Evolutionary conservation across 306 rosid species (phyloP).

Genomic region (Lathyrus oleraceus): DNA sequence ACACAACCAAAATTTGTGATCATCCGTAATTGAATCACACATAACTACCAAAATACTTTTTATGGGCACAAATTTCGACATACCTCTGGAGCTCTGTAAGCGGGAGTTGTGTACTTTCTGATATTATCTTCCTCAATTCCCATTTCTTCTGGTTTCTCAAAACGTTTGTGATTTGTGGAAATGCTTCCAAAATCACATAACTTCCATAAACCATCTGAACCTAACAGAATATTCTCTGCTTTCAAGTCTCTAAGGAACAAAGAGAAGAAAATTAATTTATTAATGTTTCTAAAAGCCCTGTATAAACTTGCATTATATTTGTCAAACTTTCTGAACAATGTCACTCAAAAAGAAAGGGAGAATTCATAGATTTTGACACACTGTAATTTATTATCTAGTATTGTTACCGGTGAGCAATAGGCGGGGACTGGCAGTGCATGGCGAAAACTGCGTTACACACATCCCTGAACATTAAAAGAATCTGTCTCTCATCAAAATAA

Average conservation of each 20-base stretch:
- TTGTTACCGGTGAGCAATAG: slow-evolving; percentile 90
- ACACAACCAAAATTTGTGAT: slow-evolving; percentile 30
- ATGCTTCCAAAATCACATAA: slow-evolving; percentile 98
- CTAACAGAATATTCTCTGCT: slow-evolving; percentile 80
- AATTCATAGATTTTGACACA: slow-evolving; percentile 2
- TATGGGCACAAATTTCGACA: background rate
- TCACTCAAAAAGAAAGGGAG: background rate
- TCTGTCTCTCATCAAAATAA: slow-evolving; percentile 85
- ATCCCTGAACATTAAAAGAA: slow-evolving; percentile 83
- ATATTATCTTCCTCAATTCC: slow-evolving; percentile 98
- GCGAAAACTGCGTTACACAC: slow-evolving; percentile 89
- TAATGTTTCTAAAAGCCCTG: background rate
- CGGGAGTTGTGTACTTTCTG: slow-evolving; percentile 97
- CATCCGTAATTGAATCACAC: background rate
- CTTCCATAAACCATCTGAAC: slow-evolving; percentile 88
- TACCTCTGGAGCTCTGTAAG: slow-evolving; percentile 97
- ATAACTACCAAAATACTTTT: background rate
- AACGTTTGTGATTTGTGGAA: slow-evolving; percentile 88
- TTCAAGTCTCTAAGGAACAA: slow-evolving; percentile 75
- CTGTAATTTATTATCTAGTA: slow-evolving; percentile 14
- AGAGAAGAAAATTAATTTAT: slow-evolving; percentile 13
- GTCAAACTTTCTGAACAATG: slow-evolving; percentile 2
- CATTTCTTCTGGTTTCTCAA: slow-evolving; percentile 97
- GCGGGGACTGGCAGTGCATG: slow-evolving; percentile 90
- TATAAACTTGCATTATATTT: background rate